phyloP scores from a whole-genome alignment of 2,329 filamentous ascomycete species.

The Phyllosticta citriasiana region DNA sequence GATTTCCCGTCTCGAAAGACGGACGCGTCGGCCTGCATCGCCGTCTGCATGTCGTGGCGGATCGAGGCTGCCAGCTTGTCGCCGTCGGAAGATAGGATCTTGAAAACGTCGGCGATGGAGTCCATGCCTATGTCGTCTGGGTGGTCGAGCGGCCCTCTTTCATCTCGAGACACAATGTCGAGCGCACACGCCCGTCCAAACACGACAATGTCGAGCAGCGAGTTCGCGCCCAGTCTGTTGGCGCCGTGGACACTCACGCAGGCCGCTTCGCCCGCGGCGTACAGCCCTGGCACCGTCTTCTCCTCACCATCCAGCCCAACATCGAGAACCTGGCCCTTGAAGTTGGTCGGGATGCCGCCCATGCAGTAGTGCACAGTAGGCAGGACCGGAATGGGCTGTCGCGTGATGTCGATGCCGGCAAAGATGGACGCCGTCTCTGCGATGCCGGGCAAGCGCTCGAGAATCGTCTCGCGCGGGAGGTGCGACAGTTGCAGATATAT shows the following conservation, averaged over 20 bases:
- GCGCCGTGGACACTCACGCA: slow-evolving; percentile 42
- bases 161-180: slow-evolving; percentile 19
- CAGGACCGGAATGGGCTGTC: slow-evolving; percentile 40
- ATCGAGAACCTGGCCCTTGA: slow-evolving; percentile 37
- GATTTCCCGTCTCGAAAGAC: slow-evolving; percentile 36
- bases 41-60: slow-evolving; percentile 34
- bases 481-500: slow-evolving; percentile 40
- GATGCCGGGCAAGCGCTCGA: slow-evolving; percentile 39
- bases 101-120: slow-evolving; percentile 26
- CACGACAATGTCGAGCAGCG: slow-evolving; percentile 40
- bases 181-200: slow-evolving; percentile 39
- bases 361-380: slow-evolving; percentile 45
- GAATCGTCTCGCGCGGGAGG: slow-evolving; percentile 36
- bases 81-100: slow-evolving; percentile 29
- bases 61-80: slow-evolving; percentile 28
- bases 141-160: slow-evolving; percentile 23
- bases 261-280: slow-evolving; percentile 39
- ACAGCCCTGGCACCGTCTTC: slow-evolving; percentile 35
- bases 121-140: slow-evolving; percentile 26
- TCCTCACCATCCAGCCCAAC: slow-evolving; percentile 30
- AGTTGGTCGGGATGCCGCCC: slow-evolving; percentile 43
- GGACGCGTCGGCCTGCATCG: slow-evolving; percentile 37
- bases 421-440: slow-evolving; percentile 43
- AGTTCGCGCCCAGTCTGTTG: slow-evolving; percentile 40
- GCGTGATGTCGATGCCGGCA: slow-evolving; percentile 40